Percentiles rank a stretch among this genome's conserved stretches.
Evolutionary conservation across 129 eudicot species (phyloP).

Genomic region (Sambucus nigra): DNA sequence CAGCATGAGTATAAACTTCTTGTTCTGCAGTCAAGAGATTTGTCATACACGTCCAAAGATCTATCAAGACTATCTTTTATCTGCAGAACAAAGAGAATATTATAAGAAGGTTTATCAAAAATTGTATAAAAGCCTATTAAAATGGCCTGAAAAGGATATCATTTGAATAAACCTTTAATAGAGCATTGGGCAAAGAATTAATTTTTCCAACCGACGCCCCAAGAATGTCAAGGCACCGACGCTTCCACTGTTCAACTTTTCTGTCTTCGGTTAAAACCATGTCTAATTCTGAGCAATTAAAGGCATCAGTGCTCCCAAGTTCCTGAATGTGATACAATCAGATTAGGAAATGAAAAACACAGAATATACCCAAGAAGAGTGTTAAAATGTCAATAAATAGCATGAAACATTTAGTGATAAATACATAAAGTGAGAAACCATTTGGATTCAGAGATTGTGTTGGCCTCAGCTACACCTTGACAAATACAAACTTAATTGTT

Average conservation of each 20-base stretch:
- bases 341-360: not conserved
- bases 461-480: too few species aligned
- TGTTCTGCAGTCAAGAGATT: constrained; percentile 21
- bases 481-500: too few species aligned
- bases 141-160: not conserved
- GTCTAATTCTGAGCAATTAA: constrained; percentile 50
- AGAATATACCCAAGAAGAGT: too few species aligned
- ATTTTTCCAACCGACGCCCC: constrained; percentile 33
- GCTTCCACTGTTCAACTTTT: constrained; percentile 56
- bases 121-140: not conserved
- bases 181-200: constrained; percentile 32
- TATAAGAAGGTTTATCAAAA: constrained; percentile 2
- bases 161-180: constrained; percentile 39
- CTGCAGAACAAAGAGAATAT: constrained; percentile 30
- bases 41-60: constrained; percentile 41
- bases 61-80: constrained; percentile 42
- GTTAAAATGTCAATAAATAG: too few species aligned
- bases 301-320: constrained; percentile 53
- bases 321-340: constrained; percentile 35
- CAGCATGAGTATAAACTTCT: constrained; percentile 41
- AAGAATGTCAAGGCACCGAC: constrained; percentile 26
- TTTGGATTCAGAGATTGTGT: too few species aligned
- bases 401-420: too few species aligned
- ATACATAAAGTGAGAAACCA: too few species aligned
- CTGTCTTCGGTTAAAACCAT: constrained; percentile 52